Conservation (phyloP, 768 basidiomycete species). For the Coprinopsis strossmayeri region DNA sequence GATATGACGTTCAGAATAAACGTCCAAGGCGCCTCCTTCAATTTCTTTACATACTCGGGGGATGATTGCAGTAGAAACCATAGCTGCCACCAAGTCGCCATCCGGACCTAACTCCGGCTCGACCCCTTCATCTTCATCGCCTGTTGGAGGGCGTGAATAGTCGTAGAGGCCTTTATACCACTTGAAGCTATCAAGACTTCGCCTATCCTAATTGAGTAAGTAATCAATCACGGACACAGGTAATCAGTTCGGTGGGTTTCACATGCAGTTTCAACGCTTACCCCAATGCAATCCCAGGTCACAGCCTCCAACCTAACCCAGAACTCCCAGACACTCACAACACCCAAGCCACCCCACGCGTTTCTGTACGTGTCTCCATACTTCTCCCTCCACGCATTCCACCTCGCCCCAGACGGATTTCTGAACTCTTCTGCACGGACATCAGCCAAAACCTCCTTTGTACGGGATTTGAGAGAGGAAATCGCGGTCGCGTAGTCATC, state of each 20-base stretch:
- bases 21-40: slow-evolving; percentile 77
- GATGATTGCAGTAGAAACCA: slow-evolving; percentile 79
- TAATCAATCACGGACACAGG: background rate
- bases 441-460: slow-evolving; percentile 63
- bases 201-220: slow-evolving; percentile 35
- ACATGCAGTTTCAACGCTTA: slow-evolving; percentile 22
- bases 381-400: slow-evolving; percentile 65
- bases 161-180: slow-evolving; percentile 80
- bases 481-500: slow-evolving; percentile 65
- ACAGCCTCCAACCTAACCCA: slow-evolving; percentile 85
- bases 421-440: slow-evolving; percentile 80
- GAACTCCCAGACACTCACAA: slow-evolving; percentile 91
- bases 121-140: slow-evolving; percentile 23
- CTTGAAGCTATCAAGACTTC: slow-evolving; percentile 67
- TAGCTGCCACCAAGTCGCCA: slow-evolving; percentile 81
- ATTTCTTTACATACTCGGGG: slow-evolving; percentile 69
- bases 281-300: slow-evolving; percentile 85
- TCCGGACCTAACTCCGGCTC: slow-evolving; percentile 76
- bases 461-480: slow-evolving; percentile 41
- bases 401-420: slow-evolving; percentile 65
- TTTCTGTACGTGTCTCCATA: slow-evolving; percentile 79
- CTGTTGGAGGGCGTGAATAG: slow-evolving; percentile 57
- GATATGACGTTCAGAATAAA: slow-evolving; percentile 64
- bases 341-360: slow-evolving; percentile 88
- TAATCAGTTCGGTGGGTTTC: background rate